Conservation (phyloP, 2,329 filamentous ascomycete species). For the Pseudogymnoascus sp. region DNA sequence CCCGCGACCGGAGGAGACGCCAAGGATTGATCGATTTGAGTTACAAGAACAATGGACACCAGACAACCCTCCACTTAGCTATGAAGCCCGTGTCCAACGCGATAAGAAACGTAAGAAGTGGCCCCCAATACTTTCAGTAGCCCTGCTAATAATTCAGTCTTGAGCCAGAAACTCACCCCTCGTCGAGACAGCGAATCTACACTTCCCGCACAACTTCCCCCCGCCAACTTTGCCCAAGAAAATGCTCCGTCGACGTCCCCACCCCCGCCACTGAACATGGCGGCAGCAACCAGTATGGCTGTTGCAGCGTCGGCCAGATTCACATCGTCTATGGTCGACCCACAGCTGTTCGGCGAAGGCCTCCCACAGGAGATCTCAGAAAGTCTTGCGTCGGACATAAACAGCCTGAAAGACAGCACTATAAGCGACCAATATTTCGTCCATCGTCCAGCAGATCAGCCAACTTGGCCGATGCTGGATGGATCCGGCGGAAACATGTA, state of each 20-base stretch:
- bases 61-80: slow-evolving; percentile 48
- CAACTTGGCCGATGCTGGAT: slow-evolving; percentile 27
- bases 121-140: slow-evolving; percentile 11
- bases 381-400: slow-evolving; percentile 20
- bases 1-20: slow-evolving; percentile 19
- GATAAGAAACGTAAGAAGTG: slow-evolving; percentile 34
- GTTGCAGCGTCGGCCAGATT: slow-evolving; percentile 25
- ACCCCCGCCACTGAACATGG: slow-evolving; percentile 21
- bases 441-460: slow-evolving; percentile 16
- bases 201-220: too few species aligned
- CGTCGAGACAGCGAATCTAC: slow-evolving; percentile 19
- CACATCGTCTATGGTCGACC: slow-evolving; percentile 29
- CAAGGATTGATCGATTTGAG: slow-evolving; percentile 36
- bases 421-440: slow-evolving; percentile 14
- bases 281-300: slow-evolving; percentile 21
- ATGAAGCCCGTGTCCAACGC: slow-evolving; percentile 36
- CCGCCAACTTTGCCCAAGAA: slow-evolving; percentile 15
- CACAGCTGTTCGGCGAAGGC: slow-evolving; percentile 24
- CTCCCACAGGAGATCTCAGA: slow-evolving; percentile 14
- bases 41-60: slow-evolving; percentile 53
- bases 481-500: slow-evolving; percentile 19
- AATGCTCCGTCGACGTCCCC: slow-evolving; percentile 24
- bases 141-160: slow-evolving; percentile 22
- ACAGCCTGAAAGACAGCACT: slow-evolving; percentile 18
- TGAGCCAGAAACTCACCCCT: slow-evolving; percentile 16